phyloP scores from a whole-genome alignment of 2,329 filamentous ascomycete genomes.

The Teratosphaeria pseudoeucalypti region DNA sequence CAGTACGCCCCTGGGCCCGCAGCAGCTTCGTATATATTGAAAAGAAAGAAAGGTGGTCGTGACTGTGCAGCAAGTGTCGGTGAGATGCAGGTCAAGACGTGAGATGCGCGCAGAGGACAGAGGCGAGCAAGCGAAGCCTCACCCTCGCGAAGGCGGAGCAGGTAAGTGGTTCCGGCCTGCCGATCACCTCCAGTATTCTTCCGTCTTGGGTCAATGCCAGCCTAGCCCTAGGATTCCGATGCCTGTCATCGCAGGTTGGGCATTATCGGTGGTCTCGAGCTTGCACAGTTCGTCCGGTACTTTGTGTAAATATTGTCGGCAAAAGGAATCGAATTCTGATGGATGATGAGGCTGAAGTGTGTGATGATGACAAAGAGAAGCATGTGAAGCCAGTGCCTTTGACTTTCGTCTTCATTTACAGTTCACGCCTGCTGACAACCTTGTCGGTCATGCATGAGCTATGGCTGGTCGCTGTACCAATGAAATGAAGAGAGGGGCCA shows the following conservation, averaged over 20 bases:
- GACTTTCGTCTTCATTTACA: neutral
- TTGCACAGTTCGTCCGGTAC: neutral
- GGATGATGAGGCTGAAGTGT: neutral
- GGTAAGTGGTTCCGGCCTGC: neutral
- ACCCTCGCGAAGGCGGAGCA: neutral
- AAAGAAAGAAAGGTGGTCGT: neutral
- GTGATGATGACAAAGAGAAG: neutral
- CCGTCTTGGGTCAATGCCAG: neutral
- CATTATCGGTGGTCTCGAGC: neutral
- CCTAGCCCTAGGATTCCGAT: neutral
- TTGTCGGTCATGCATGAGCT: neutral
- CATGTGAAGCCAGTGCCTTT: neutral
- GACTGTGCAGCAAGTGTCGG: neutral
- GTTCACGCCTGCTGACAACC: neutral
- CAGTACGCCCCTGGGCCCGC: neutral
- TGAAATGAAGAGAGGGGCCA: neutral
- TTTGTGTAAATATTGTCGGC: neutral
- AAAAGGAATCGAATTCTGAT: neutral
- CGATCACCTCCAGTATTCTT: neutral
- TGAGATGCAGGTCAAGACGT: neutral
- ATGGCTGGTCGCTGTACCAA: neutral
- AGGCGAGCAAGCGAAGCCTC: neutral
- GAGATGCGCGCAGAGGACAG: neutral
- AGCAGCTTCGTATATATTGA: neutral
- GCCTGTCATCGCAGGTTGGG: neutral